Conservation (phyloP, 116 monocot species). For the Zostera marina region DNA sequence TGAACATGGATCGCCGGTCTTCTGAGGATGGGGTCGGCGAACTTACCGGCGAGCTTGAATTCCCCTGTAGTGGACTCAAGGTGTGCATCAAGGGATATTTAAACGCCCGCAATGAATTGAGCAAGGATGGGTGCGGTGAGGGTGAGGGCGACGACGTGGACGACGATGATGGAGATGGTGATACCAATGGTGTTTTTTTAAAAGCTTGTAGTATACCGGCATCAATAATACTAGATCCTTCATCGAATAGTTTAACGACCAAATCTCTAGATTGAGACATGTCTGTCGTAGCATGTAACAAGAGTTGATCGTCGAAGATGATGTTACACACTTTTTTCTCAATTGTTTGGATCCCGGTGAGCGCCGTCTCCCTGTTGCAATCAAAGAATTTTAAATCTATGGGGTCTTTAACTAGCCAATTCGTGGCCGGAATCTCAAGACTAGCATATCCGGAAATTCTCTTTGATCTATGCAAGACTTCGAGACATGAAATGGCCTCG, state of each 20-base stretch:
- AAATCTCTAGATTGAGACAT: conserved; percentile 10
- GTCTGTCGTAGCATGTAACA: conserved; percentile 10
- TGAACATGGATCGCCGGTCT: conserved; percentile 57
- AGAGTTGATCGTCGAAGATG: conserved; percentile 26
- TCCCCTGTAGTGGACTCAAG: too few relatives aligned
- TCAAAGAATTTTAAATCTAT: conserved; percentile 42
- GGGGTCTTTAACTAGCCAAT: conserved; percentile 24
- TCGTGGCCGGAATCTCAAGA: conserved; percentile 18
- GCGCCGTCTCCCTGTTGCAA: conserved; percentile 16
- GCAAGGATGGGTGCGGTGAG: too few relatives aligned
- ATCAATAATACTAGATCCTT: neutral
- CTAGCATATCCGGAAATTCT: too few relatives aligned
- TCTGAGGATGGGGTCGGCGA: conserved; percentile 19
- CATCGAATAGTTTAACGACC: conserved; percentile 7
- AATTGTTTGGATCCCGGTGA: conserved; percentile 10
- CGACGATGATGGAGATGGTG: too few relatives aligned
- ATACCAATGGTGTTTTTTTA: too few relatives aligned
- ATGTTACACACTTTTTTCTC: conserved; percentile 20
- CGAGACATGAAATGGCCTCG: conserved; percentile 27
- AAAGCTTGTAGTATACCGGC: too few relatives aligned
- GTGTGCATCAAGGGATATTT: too few relatives aligned
- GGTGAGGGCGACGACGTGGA: too few relatives aligned
- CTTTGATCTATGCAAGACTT: neutral
- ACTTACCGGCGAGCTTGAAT: conserved; percentile 9
- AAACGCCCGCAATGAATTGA: too few relatives aligned